These are phyloP conservation scores for Hypoxylon sp. DNA, from an alignment of 2,329 filamentous ascomycete genomes.

Conservation along the genomic window DNA sequence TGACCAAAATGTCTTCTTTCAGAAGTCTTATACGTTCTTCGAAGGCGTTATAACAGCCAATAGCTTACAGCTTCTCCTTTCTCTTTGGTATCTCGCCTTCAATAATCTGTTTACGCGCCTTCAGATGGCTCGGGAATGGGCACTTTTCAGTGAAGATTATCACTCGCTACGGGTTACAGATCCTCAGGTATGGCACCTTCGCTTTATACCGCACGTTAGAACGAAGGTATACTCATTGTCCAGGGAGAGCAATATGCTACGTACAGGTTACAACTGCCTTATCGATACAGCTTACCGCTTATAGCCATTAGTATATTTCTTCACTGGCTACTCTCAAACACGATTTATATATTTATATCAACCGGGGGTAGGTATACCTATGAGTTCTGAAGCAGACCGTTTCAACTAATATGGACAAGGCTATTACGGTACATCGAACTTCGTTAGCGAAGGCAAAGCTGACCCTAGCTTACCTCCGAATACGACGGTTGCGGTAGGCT, in stretches of 20 bases:
- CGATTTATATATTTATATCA: constrained; percentile 3
- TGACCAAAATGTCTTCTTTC: constrained; percentile 28
- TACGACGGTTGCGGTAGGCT: constrained; percentile 33
- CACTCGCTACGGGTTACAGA: constrained; percentile 54
- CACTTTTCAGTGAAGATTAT: constrained; percentile 48
- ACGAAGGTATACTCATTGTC: constrained; percentile 15
- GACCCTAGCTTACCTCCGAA: constrained; percentile 35
- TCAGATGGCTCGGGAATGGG: constrained; percentile 58
- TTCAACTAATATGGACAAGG: constrained; percentile 11
- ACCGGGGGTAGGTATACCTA: constrained; percentile 1
- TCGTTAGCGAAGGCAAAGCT: not conserved
- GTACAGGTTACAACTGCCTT: constrained; percentile 46
- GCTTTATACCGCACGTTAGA: not conserved
- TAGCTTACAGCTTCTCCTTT: constrained; percentile 56
- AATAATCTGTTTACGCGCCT: constrained; percentile 60
- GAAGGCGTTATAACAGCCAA: constrained; percentile 51
- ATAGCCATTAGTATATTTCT: constrained; percentile 29
- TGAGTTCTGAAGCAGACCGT: not conserved
- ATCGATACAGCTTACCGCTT: constrained; percentile 43
- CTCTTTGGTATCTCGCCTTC: constrained; percentile 56
- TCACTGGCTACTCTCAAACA: constrained; percentile 22
- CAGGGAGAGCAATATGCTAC: constrained; percentile 41
- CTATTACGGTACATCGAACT: constrained; percentile 24
- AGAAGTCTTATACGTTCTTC: constrained; percentile 20
- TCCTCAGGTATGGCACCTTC: constrained; percentile 39